Conservation (phyloP, 202 grass and related monocot genomes). For the Dendrocalamus latiflorus region DNA sequence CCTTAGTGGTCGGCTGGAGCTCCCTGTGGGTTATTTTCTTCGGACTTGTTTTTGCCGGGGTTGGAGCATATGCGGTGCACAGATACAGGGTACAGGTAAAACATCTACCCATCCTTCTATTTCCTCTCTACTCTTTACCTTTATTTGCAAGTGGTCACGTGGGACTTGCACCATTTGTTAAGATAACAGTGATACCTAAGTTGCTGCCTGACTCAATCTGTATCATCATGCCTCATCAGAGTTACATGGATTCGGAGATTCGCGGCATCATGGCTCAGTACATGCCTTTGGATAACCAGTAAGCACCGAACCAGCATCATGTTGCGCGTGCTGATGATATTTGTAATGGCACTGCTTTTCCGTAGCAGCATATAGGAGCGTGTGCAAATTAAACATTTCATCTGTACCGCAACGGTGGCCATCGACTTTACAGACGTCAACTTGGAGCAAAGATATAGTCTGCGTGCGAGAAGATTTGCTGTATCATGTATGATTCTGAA, state of each 20-base stretch:
- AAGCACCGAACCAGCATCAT: conserved; percentile 53
- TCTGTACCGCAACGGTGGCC: not conserved
- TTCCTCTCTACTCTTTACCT: not conserved
- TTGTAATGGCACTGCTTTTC: conserved; percentile 40
- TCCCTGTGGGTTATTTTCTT: conserved; percentile 91
- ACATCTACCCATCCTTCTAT: not conserved
- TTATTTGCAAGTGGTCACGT: conserved; percentile 2
- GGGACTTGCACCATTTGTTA: not conserved
- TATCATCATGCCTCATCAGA: conserved; percentile 44
- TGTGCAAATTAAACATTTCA: conserved; percentile 3
- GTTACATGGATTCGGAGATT: too few relatives aligned
- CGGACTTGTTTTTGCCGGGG: conserved; percentile 64
- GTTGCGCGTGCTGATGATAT: conserved; percentile 64
- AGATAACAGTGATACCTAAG: not conserved
- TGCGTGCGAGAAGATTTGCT: conserved; percentile 17
- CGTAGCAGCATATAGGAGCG: conserved; percentile 6
- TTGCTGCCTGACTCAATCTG: conserved; percentile 9
- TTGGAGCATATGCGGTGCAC: conserved; percentile 87
- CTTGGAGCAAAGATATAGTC: conserved; percentile 1
- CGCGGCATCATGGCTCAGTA: conserved; percentile 95
- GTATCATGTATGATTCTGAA: conserved; percentile 38
- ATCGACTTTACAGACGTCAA: conserved; percentile 29
- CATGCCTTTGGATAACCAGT: conserved; percentile 88
- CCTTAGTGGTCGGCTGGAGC: conserved; percentile 58
- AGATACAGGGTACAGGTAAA: conserved; percentile 93